Base-by-base conservation (phyloP, 331 rosid species). In the Malus hybrid region DNA sequence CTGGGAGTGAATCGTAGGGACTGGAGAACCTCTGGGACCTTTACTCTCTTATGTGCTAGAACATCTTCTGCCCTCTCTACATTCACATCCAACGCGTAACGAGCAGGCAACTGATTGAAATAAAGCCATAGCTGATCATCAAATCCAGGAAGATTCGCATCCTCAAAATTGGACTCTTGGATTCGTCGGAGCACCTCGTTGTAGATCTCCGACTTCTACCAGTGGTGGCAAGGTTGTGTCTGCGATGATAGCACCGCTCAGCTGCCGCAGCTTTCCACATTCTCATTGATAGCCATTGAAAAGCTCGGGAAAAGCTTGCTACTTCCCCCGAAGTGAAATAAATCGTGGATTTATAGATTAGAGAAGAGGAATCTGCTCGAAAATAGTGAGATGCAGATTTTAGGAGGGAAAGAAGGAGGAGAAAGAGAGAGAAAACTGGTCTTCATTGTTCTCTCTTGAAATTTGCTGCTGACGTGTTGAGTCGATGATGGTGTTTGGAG, bases 101-200 rank as follows among this genome's bases (percentile, higher is more conserved):
- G 82, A 68, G 97, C 89, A 66, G 99, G 96, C 39, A 95, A 91
- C 60, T 97, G 99, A 79, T 89, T 89, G 87, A 95, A 95, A 81
- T 95, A 97, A 66, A 92, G 93, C 97, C 97, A 95, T 0, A 92
- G 91, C 76, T 87, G 93, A 79, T 90, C 93, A 69, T 95, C 97
- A 84, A 95, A 95, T 66, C 93, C 97, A 18, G 90, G 96, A 67
- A 86, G 89, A 80, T 76, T 68, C 0, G 97, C 96, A 70, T 89
- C 96, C 32, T 84, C 89, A 44, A 70, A 88, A 85, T 92, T 79
- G 29, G 76, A 85, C 1, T 95, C 96, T 54, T 83, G 97, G 60
- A 92, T 87, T 70, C 97, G 92, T 6, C 92, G 85, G 20, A 92
- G 97, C 42, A 95, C 99, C 79, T 92, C 91, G 85, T 86, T 90